Evolutionary conservation across 2,329 filamentous ascomycete genomes (phyloP).

Genomic region (Aschersonia sp.): DNA sequence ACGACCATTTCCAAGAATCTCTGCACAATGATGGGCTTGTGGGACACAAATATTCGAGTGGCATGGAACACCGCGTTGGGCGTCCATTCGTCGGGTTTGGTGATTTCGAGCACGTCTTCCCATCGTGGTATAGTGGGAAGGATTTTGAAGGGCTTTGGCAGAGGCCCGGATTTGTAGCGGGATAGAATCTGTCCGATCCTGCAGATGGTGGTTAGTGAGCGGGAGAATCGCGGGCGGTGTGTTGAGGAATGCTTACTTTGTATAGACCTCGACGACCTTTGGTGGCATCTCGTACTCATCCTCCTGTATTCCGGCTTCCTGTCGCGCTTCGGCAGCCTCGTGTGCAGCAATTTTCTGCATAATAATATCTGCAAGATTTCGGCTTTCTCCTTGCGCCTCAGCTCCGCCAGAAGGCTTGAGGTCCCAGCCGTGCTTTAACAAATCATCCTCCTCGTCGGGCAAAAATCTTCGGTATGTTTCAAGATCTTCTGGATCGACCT

Average conservation of each 20-base stretch:
- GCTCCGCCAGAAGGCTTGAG: slow-evolving; percentile 29
- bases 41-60: slow-evolving; percentile 82
- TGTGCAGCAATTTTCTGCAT: slow-evolving; percentile 86
- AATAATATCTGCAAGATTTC: slow-evolving; percentile 85
- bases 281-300: slow-evolving; percentile 77
- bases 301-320: slow-evolving; percentile 41
- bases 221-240: background rate
- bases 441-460: slow-evolving; percentile 54
- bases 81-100: slow-evolving; percentile 61
- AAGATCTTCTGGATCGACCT: slow-evolving; percentile 78
- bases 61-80: slow-evolving; percentile 73
- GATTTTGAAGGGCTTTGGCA: slow-evolving; percentile 96
- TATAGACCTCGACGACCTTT: slow-evolving; percentile 89
- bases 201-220: slow-evolving; percentile 5
- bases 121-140: slow-evolving; percentile 81
- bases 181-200: slow-evolving; percentile 79
- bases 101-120: slow-evolving; percentile 76
- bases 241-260: slow-evolving; percentile 44
- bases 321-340: slow-evolving; percentile 50
- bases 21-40: slow-evolving; percentile 66
- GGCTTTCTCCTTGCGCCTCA: slow-evolving; percentile 35
- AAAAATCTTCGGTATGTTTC: slow-evolving; percentile 88
- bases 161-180: slow-evolving; percentile 87
- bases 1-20: slow-evolving; percentile 78
- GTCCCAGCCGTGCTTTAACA: slow-evolving; percentile 52